Evolutionary conservation across 2,329 filamentous ascomycete genomes (phyloP), one percentile per base, ranked within the genome.

Genomic region (Davidsoniella eucalypti): DNA sequence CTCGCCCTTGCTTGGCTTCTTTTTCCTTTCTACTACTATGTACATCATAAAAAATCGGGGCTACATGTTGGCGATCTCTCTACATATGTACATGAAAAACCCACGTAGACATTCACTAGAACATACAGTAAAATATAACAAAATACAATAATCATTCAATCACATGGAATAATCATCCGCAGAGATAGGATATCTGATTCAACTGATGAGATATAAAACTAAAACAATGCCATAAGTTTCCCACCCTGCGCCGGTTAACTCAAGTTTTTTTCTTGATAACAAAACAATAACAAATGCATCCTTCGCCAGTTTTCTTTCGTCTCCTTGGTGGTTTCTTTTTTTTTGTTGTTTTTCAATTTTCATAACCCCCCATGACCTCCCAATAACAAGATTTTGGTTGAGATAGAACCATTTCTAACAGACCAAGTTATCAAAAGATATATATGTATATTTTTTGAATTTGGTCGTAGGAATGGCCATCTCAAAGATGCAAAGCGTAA

Each of bases 201-300:
- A 29, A 43, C 38, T 43, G 37, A 48, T 42, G 21, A 49, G 47
- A 49, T 49, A 49, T 29, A 41, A 38, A 33, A 29, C 47, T 12
- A 41, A 21, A 49, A 49, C 36, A n/a, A 48, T 48, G 46, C 38
- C 47, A 49, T 42, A 49, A 42, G 41, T 26, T 43, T 49, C 39
- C 21, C 39, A 33, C 18, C 25, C 47, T 49, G 21, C 36, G 21
- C 21, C 21, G 21, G 21, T 33, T 33, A 9, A 33, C 3, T 33
- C 26, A 33, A 33, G 47, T 40, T 33, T 37, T 40, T 40, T 42
- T 42, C 36, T 10, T 41, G 10, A 48, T 48, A 48, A 48, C 14
- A 48, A 48, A 12, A 25, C 37, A 17, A 49, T 21, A 16, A 36
- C 23, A 29, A 49, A 42, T 25, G 21, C 5, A 16, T 12, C 26